Evolutionary conservation across 371 early-diverging fungal genomes (phyloP).

Genomic region (Mortierella sp.): DNA sequence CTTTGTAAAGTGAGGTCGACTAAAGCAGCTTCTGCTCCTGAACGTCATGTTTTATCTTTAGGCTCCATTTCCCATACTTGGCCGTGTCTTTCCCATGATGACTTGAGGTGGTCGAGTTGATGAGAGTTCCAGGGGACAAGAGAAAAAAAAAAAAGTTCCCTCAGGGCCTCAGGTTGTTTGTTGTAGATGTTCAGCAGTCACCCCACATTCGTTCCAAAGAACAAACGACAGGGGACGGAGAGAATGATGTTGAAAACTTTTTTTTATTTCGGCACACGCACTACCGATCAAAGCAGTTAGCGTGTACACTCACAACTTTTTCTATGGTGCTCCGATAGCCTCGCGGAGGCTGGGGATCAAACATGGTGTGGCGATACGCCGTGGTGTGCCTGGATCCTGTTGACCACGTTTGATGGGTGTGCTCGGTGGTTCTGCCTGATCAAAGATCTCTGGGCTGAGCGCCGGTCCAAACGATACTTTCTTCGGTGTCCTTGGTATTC

Average conservation of each 20-base stretch:
- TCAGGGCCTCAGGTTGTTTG: too few relatives aligned
- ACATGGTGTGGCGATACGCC: conserved; percentile 24
- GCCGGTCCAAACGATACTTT: conserved; percentile 66
- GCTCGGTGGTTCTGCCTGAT: conserved; percentile 57
- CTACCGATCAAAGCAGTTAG: too few relatives aligned
- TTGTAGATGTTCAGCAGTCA: too few relatives aligned
- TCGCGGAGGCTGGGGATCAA: conserved; percentile 15
- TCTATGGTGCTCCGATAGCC: conserved; percentile 6
- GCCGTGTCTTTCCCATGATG: conserved; percentile 47
- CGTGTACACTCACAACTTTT: too few relatives aligned
- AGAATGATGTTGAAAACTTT: too few relatives aligned
- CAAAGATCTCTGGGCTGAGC: conserved; percentile 64
- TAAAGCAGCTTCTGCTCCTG: background rate
- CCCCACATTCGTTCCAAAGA: too few relatives aligned
- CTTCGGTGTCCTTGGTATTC: conserved; percentile 26
- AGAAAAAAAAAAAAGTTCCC: conserved; percentile 4
- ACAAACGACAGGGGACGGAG: too few relatives aligned
- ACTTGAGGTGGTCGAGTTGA: background rate
- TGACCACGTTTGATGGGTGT: conserved; percentile 62
- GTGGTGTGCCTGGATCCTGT: conserved; percentile 29
- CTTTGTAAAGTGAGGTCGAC: background rate
- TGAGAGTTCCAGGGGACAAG: background rate
- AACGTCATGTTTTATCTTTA: background rate
- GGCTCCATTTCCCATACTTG: conserved; percentile 23
- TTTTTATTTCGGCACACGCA: too few relatives aligned